phyloP scores from a whole-genome alignment of 2,329 filamentous ascomycete species.

The Pseudocercospora musae region DNA sequence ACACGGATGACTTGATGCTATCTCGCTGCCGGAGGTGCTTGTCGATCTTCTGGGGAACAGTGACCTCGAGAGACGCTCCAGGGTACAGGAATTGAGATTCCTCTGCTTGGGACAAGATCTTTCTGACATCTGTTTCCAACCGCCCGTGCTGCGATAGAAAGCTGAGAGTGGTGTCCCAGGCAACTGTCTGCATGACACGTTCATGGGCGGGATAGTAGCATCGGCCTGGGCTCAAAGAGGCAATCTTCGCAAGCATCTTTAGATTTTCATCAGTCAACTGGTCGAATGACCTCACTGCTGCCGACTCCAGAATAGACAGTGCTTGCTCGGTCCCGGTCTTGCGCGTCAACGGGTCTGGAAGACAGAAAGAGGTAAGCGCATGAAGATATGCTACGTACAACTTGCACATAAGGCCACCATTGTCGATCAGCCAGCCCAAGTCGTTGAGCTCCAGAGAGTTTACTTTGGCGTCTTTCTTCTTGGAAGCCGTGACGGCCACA shows the following conservation, averaged over 20 bases:
- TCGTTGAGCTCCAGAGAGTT: slow-evolving; percentile 54
- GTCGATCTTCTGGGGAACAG: neutral
- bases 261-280: slow-evolving; percentile 19
- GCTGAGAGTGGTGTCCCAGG: slow-evolving; percentile 42
- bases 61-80: neutral
- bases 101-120: slow-evolving; percentile 9
- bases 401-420: slow-evolving; percentile 40
- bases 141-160: slow-evolving; percentile 13
- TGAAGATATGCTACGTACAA: slow-evolving; percentile 52
- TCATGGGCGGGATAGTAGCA: slow-evolving; percentile 43
- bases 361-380: slow-evolving; percentile 56
- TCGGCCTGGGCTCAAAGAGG: slow-evolving; percentile 35
- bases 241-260: slow-evolving; percentile 29
- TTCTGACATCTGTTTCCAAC: slow-evolving; percentile 4
- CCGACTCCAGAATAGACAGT: slow-evolving; percentile 23
- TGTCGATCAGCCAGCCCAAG: slow-evolving; percentile 56
- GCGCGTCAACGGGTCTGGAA: slow-evolving; percentile 57
- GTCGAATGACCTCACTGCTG: slow-evolving; percentile 25
- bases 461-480: slow-evolving; percentile 49
- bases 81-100: slow-evolving; percentile 5
- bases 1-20: slow-evolving; percentile 1
- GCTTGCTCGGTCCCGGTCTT: slow-evolving; percentile 60
- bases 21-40: slow-evolving; percentile 10
- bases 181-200: slow-evolving; percentile 43
- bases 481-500: slow-evolving; percentile 36